phyloP scores from a whole-genome alignment of 805 yeast species.

The Monosporozyma servazzii region DNA sequence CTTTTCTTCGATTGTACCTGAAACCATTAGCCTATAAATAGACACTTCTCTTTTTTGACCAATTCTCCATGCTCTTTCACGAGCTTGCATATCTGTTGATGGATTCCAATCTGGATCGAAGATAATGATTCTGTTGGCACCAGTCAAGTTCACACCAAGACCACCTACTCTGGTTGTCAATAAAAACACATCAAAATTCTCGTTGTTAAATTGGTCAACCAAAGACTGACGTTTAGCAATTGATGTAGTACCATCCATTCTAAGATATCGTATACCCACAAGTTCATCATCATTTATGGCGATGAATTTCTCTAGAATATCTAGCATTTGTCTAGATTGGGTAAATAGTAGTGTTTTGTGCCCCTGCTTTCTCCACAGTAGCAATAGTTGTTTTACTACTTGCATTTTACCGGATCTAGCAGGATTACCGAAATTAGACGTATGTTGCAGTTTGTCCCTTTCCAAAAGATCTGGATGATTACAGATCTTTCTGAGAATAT shows the following conservation, averaged over 20 bases:
- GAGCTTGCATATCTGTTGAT: slow-evolving; percentile 91
- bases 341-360: slow-evolving; percentile 81
- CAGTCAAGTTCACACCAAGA: slow-evolving; percentile 84
- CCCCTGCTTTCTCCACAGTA: slow-evolving; percentile 66
- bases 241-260: slow-evolving; percentile 94
- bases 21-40: slow-evolving; percentile 83
- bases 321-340: slow-evolving; percentile 90
- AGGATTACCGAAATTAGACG: slow-evolving; percentile 44
- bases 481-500: slow-evolving; percentile 81
- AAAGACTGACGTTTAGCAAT: slow-evolving; percentile 66
- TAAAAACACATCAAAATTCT: slow-evolving; percentile 55
- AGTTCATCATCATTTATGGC: slow-evolving; percentile 30
- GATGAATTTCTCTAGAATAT: slow-evolving; percentile 67
- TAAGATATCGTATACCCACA: slow-evolving; percentile 41
- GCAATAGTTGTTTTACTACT: slow-evolving; percentile 66
- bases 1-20: slow-evolving; percentile 94
- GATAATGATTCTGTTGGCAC: slow-evolving; percentile 89
- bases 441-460: slow-evolving; percentile 29
- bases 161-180: slow-evolving; percentile 96
- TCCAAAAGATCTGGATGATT: slow-evolving; percentile 87
- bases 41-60: slow-evolving; percentile 92
- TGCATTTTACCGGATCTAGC: slow-evolving; percentile 80
- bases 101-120: slow-evolving; percentile 99
- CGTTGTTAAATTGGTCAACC: slow-evolving; percentile 72
- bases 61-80: slow-evolving; percentile 94